Evolutionary conservation across 2,329 filamentous ascomycete species (phyloP).

Genomic region (Aschersonia sp.): DNA sequence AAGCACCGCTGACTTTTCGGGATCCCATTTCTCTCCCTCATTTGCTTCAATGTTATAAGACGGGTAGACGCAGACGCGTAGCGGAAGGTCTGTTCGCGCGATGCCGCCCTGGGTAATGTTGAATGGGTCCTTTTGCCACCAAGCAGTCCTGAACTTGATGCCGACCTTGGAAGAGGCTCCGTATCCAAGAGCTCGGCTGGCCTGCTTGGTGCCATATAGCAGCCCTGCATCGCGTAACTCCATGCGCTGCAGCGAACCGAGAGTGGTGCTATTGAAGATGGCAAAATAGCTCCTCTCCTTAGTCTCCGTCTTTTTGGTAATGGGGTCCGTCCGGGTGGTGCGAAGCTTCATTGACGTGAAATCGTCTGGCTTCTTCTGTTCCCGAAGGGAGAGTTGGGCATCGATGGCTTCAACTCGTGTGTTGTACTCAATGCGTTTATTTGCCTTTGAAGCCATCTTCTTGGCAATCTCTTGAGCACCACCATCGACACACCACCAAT

Average conservation of each 20-base stretch:
- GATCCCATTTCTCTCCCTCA: background rate
- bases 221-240: background rate
- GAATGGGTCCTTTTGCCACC: background rate
- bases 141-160: background rate
- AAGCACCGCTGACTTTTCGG: constrained; percentile 14
- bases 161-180: background rate
- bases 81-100: constrained; percentile 14
- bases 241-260: background rate
- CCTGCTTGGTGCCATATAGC: background rate
- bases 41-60: constrained; percentile 17
- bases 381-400: too few species aligned
- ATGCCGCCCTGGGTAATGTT: constrained; percentile 12
- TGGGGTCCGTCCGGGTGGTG: too few species aligned
- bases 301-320: too few species aligned
- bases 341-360: too few species aligned
- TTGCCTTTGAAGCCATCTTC: too few species aligned
- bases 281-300: background rate
- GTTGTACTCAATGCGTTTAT: too few species aligned
- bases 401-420: too few species aligned
- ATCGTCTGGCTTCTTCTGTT: too few species aligned
- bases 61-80: constrained; percentile 20
- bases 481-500: background rate
- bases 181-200: background rate
- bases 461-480: background rate
- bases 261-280: background rate